Base-by-base conservation (phyloP, 2,329 filamentous ascomycete genomes). In the Akanthomyces muscarius region DNA sequence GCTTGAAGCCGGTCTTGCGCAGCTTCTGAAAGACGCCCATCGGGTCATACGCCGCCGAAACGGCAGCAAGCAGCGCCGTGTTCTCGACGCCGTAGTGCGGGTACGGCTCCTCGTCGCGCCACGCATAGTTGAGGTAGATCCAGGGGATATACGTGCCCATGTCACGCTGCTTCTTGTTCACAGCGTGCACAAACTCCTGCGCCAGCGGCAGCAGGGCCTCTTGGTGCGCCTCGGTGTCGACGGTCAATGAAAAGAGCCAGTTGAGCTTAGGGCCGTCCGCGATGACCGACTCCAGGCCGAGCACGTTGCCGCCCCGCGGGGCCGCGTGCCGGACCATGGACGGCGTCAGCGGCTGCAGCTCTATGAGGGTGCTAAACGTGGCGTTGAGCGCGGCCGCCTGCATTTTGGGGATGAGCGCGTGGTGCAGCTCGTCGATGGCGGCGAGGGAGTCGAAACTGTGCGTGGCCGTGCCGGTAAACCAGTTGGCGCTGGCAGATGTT, bases 81-180 rank as follows among this genome's bases (percentile, higher is more conserved):
- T 74, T 77, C 30, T 73, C 69, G 10, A 69, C 47, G 0, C 78
- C 78, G 58, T 79, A 80, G 6, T 71, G 65, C 6, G 65, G 56
- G 18, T 79, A 68, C 0, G 77, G 75, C 25, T 76, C 67, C 69
- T 81, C 77, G 50, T 71, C 70, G 2, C 67, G 65, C 36, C 72
- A 70, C 0, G 78, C 77, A 57, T 81, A 81, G 68, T 81, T 81
- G 47, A 80, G 70, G 64, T 77, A 81, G 38, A 75, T 69, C 68
- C 73, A 78, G 42, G 76, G 67, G 55, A 71, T 68, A 64, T 73
- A 70, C 3, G 68, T 65, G 23, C 70, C 71, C 28, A 73, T 64
- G 54, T 71, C 55, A 8, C 64, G 65, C 13, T 73, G 68, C 14
- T 70, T 70, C 3, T 64, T 61, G 52, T 72, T 67, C 30, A 73